Evolutionary conservation across 2,329 filamentous ascomycete genomes (phyloP).

Genomic region (Hortaea werneckii): DNA sequence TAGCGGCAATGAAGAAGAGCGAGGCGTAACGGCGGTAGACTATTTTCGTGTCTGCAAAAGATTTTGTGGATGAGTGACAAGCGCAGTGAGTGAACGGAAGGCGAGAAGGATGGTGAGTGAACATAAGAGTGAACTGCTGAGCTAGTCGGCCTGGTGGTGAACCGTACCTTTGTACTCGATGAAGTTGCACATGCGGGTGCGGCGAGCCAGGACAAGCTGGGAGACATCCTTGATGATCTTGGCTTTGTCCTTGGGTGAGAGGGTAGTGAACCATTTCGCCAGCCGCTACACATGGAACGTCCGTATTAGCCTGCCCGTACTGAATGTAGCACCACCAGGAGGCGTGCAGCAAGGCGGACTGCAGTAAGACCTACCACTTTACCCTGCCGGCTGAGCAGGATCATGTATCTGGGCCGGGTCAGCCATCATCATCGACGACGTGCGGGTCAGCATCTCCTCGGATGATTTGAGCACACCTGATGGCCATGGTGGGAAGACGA

Average conservation of each 20-base stretch:
- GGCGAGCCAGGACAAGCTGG: constrained; percentile 86
- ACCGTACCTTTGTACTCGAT: constrained; percentile 91
- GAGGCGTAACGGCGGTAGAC: constrained; percentile 98
- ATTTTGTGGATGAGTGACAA: background rate
- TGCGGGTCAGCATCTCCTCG: background rate
- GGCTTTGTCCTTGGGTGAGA: constrained; percentile 96
- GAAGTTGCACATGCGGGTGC: constrained; percentile 99
- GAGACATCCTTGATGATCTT: constrained; percentile 99
- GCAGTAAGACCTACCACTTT: constrained; percentile 70
- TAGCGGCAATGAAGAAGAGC: constrained; percentile 97
- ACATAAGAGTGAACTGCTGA: background rate
- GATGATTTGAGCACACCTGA: constrained; percentile 36
- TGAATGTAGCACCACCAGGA: constrained; percentile 1
- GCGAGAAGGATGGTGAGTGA: background rate
- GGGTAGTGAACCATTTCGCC: constrained; percentile 98
- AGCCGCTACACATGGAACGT: constrained; percentile 56
- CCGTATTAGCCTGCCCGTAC: constrained; percentile 1
- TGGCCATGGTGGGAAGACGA: constrained; percentile 36
- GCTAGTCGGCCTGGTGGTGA: background rate
- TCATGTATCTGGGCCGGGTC: constrained; percentile 64
- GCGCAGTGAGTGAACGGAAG: constrained; percentile 5
- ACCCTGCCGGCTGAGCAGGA: constrained; percentile 93
- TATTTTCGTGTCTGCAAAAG: constrained; percentile 75
- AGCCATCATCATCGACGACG: constrained; percentile 3
- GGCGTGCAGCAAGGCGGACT: constrained; percentile 10